Base-by-base conservation (phyloP, 768 basidiomycete genomes). In the Mycena vitilis region DNA sequence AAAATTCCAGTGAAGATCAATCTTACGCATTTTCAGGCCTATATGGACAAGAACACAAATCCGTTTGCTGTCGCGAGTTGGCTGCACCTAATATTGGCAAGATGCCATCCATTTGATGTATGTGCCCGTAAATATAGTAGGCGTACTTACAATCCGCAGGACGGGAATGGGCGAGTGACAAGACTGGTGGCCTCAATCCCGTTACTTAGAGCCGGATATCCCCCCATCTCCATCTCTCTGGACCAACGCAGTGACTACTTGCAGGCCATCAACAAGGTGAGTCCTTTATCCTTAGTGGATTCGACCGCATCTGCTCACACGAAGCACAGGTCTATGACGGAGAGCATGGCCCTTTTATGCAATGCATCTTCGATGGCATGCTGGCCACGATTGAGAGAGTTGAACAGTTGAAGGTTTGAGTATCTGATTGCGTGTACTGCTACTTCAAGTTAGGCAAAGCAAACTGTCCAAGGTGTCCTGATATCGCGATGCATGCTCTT, bases 31-130 rank as follows among this genome's bases (percentile, higher is more conserved):
- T 30, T 68, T 74, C 51, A 73, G 64, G 58, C 63, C 63, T 15
- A 77, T 74, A 75, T 57, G 70, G 18, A 11, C 2, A 54, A 63
- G 22, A 63, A 37, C 52, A 44, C 40, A 37, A 78, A 78, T 44
- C 77, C 78, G 30, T 79, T 79, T 52, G 74, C 77, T 4, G 75
- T 74, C 2, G 75, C 78, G 36, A 77, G 76, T 59, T 80, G 78
- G 78, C 63, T 77, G 18, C 79, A 79, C 71, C 62, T 78, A 10
- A 63, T 76, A 0, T 49, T 80, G 36, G 74, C 66, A 13, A 70
- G 75, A 25, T 77, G 76, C 40, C 79, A 80, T 72, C 79, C 77
- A 3, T 79, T 80, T 47, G 71, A 77, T 56, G 77, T 78, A 66
- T 2, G 72, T 70, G 57, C 54, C 53, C n/a, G 54, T 23, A 10